Evolutionary conservation across 495 filamentous ascomycete genomes (phyloP), one percentile per base, ranked within the genome.

Genomic region (Talaromyces trachyspermus): DNA sequence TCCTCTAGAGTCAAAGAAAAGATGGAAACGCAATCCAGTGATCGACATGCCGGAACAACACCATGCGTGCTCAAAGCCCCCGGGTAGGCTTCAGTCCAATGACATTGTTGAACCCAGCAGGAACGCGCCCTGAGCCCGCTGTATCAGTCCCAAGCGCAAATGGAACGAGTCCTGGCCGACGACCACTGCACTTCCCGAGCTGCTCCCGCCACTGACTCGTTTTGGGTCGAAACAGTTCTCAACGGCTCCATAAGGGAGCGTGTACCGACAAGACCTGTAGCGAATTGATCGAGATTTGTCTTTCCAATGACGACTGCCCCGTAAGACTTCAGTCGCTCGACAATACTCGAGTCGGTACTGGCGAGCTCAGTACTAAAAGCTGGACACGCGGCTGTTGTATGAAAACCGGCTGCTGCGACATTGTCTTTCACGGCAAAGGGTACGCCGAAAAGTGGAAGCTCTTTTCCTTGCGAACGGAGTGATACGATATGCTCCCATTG

Each of bases 1-100:
- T 83, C 79, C 5, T 63, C 56, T 9, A 79, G 63, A 24, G 59
- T 76, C 14, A 57, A 52, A 2, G 79, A 70, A 42, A 80, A 67
- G 44, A 84, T 70, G 2, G 79, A 72, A 27, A 83, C 72, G 47
- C 76, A 81, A 59, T 85, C 81, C n/a, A 81, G 66, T 2, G 70
- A 77, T 11, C 71, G 60, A 51, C 76, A 84, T 22, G 81, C 81
- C 11, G 81, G 81, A 11, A 71, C 68, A 2, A 83, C 71, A 4
- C 81, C 81, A 3, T 60, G 54, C 17, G 75, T 71, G 2, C 76
- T 78, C 32, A 85, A 62, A 2, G 78, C 76, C 9, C 81, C 80
- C 78, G 75, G 2, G 81, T 85, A 2, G 81, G 81, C 52, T 85
- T 85, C 60, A 78, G 80, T 12, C 81, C 81, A n/a, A 81, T 70